Percentiles rank a stretch among this genome's conserved stretches.
These are phyloP conservation scores for Blepharisma japonicum DNA, from an alignment of 73 alveolate species.

Conservation along the genomic window DNA sequence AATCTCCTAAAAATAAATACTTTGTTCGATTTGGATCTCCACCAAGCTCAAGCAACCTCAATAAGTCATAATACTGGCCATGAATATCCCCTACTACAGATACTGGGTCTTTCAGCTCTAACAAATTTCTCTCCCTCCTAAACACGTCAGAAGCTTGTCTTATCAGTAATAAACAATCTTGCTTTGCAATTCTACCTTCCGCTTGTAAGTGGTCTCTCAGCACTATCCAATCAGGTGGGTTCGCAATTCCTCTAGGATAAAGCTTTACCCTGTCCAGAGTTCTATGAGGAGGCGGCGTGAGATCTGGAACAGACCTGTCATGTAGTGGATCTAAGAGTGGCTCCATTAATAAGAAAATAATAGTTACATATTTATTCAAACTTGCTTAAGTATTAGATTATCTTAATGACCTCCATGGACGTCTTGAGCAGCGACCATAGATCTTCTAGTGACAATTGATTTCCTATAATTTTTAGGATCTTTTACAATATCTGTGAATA, in stretches of 20 bases:
- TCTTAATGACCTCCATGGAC: too few relatives aligned
- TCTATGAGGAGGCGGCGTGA: too few relatives aligned
- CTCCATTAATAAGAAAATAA: too few relatives aligned
- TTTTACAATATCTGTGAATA: neutral
- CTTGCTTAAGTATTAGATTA: too few relatives aligned
- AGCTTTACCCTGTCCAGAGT: too few relatives aligned
- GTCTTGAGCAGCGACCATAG: slow-evolving; percentile 19
- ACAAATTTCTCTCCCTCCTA: slow-evolving; percentile 53
- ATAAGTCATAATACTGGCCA: slow-evolving; percentile 67
- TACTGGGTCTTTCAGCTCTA: slow-evolving; percentile 55
- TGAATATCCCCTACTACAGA: slow-evolving; percentile 75
- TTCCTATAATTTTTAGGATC: neutral
- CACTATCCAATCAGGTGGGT: slow-evolving; percentile 56
- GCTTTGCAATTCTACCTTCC: slow-evolving; percentile 61
- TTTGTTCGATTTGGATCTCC: slow-evolving; percentile 56
- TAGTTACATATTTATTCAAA: too few relatives aligned
- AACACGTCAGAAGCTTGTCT: neutral
- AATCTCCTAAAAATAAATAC: slow-evolving; percentile 72
- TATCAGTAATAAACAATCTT: slow-evolving; percentile 35
- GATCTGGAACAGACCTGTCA: too few relatives aligned
- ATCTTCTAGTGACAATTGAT: slow-evolving; percentile 26
- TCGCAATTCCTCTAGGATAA: too few relatives aligned
- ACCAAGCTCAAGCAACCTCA: slow-evolving; percentile 54
- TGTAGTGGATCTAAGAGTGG: too few relatives aligned
- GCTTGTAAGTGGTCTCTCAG: slow-evolving; percentile 46